phyloP scores from a whole-genome alignment of 129 eudicot species.

The Centaurea solstitialis region DNA sequence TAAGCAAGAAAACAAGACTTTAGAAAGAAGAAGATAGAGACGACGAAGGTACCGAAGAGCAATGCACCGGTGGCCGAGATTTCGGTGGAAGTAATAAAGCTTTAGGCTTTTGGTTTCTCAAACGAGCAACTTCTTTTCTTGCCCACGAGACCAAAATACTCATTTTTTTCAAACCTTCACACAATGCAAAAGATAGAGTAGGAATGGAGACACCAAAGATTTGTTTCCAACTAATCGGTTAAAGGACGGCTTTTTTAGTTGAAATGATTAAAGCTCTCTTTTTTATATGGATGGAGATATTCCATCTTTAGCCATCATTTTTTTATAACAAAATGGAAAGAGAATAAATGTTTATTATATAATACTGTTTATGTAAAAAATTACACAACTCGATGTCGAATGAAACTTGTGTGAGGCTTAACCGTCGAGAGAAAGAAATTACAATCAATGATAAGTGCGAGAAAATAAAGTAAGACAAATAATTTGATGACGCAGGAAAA shows the following conservation, averaged over 20 bases:
- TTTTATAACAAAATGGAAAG: neutral
- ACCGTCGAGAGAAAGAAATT: too few relatives aligned
- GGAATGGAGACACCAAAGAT: neutral
- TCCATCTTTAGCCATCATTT: neutral
- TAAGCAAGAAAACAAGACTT: neutral
- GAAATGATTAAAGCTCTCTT: neutral
- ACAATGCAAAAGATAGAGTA: neutral
- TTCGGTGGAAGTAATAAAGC: neutral
- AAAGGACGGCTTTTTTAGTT: neutral
- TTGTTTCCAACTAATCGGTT: neutral
- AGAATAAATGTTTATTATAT: neutral
- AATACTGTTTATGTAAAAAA: too few relatives aligned
- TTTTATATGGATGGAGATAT: constrained; percentile 1
- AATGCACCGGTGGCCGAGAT: neutral
- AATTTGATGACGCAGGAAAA: too few relatives aligned
- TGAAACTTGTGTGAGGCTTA: too few relatives aligned
- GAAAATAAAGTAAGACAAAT: too few relatives aligned
- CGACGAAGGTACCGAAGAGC: neutral
- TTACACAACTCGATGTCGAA: too few relatives aligned
- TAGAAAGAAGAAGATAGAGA: neutral
- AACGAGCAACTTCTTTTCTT: neutral
- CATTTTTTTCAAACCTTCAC: neutral
- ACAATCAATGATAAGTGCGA: too few relatives aligned
- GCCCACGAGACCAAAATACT: constrained; percentile 1
- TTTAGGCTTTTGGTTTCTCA: neutral